phyloP scores from a whole-genome alignment of 2,329 filamentous ascomycete genomes.

The Byssothecium circinans region DNA sequence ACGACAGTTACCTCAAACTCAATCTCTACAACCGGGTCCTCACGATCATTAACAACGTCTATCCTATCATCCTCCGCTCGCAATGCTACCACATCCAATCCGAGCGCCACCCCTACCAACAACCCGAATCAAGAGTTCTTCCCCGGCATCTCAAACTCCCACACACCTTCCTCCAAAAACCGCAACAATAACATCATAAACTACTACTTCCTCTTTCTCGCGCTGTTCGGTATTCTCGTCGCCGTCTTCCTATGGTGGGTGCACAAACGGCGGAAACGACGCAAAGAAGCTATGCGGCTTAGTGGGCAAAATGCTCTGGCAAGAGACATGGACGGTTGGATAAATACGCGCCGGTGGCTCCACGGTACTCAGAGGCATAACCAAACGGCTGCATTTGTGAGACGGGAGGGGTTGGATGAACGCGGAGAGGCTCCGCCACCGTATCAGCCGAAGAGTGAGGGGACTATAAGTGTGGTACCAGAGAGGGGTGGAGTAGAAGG shows the following conservation, averaged over 20 bases:
- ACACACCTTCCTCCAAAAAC: background rate
- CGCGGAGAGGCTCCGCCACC: constrained; percentile 66
- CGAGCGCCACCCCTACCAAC: background rate
- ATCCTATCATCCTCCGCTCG: constrained; percentile 5
- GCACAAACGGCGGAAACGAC: constrained; percentile 47
- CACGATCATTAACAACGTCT: constrained; percentile 8
- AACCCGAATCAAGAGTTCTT: constrained; percentile 10
- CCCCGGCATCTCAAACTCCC: constrained; percentile 4
- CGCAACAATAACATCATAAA: constrained; percentile 41
- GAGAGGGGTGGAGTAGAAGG: constrained; percentile 7
- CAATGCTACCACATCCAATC: constrained; percentile 4
- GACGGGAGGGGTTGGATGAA: constrained; percentile 63
- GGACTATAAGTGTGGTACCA: constrained; percentile 14
- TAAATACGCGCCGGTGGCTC: constrained; percentile 33
- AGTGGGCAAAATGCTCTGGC: constrained; percentile 39
- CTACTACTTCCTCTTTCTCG: constrained; percentile 61
- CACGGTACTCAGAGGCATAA: constrained; percentile 26
- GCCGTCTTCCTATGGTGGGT: constrained; percentile 49
- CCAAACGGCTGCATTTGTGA: constrained; percentile 17
- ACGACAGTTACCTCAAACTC: background rate
- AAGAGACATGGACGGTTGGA: constrained; percentile 42
- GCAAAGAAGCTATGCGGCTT: constrained; percentile 26
- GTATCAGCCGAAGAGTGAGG: constrained; percentile 50
- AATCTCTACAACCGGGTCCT: constrained; percentile 2
- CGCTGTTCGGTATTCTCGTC: constrained; percentile 52